phyloP scores from a whole-genome alignment of 2,329 filamentous ascomycete species.

The Ophiostoma ulmi region DNA sequence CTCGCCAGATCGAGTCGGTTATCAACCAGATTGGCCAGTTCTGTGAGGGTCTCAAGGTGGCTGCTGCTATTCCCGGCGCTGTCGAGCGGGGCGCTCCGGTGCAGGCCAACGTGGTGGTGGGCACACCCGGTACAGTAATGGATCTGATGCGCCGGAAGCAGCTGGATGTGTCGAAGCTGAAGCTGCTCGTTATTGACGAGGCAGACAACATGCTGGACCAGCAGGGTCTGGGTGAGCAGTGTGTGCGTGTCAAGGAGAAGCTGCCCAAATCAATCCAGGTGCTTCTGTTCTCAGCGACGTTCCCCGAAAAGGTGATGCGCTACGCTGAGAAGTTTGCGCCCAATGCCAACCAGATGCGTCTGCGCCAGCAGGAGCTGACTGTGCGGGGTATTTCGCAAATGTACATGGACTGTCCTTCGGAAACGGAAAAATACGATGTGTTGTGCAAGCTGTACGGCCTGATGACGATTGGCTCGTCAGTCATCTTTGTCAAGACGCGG shows the following conservation, averaged over 20 bases:
- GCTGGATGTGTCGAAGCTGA: constrained; percentile 66
- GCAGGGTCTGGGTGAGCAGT: constrained; percentile 92
- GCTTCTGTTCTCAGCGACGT: constrained; percentile 91
- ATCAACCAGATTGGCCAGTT: constrained; percentile 79
- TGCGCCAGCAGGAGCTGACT: constrained; percentile 86
- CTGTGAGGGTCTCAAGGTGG: constrained; percentile 67
- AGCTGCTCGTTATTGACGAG: constrained; percentile 87
- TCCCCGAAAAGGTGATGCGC: constrained; percentile 76
- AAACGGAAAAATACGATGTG: constrained; percentile 78
- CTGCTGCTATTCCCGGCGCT: constrained; percentile 76
- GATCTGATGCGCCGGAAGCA: constrained; percentile 75
- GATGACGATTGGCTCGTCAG: constrained; percentile 94
- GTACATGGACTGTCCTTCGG: constrained; percentile 85
- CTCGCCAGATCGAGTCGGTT: constrained; percentile 87
- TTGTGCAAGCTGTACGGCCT: constrained; percentile 91
- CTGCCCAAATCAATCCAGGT: constrained; percentile 74
- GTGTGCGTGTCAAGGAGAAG: constrained; percentile 78
- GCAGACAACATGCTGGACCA: constrained; percentile 98
- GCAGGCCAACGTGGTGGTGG: constrained; percentile 75
- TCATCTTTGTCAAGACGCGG: constrained; percentile 95
- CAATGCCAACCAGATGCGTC: constrained; percentile 76
- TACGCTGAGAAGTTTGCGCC: constrained; percentile 85
- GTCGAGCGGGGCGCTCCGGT: constrained; percentile 64
- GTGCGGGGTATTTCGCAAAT: constrained; percentile 97
- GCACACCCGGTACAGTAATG: constrained; percentile 88